Base-by-base conservation (phyloP, 257 asterid genomes). In the Leonotis leonurus region DNA sequence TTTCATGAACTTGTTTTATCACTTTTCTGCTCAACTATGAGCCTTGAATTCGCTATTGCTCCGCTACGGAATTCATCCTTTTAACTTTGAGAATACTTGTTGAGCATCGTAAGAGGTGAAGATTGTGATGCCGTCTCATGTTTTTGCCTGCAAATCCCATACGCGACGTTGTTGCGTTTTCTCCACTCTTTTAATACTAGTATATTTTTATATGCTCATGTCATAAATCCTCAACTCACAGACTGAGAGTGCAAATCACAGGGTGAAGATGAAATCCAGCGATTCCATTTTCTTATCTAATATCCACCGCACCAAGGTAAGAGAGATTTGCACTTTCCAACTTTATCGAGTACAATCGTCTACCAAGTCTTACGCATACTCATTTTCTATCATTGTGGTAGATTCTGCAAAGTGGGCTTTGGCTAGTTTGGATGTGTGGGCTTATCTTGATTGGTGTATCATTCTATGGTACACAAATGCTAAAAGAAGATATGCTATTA, bases 401-500 rank as follows among this genome's bases (percentile, higher is more conserved):
- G 97, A 81, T 70, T 63, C 53, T 83, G 76, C 80, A 71, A 61
- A 73, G 78, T 68, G 97, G 92, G 41, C 60, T 85, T 41, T 87
- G 83, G 83, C 69, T 81, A 71, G 78, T 89, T 72, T 93, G 99
- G 99, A 53, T 82, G 27, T 79, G 82, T 77, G 97, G 96, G 56
- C 20, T 83, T 74, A 64, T 79, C 73, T 79, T 93, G 77, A 85
- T 89, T 66, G 77, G 70, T 17, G 62, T 80, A 29, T 83, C 97
- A 51, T 85, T 93, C 62, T 87, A 87, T 69, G 70, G 90, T 24
- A 89, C 93, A 62, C 91, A 73, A 65, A 74, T 70, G 74, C 75
- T 83, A 53, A 73, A 57, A 66, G 79, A 75, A 25, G 78, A 48
- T 65, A 51, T 63, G 41, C 53, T 78, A 30, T 64, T 71, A 39